A percentile compares a stretch with the other conserved stretches of the same genome.
Evolutionary conservation across 2,329 filamentous ascomycete genomes (phyloP).

Genomic region (Xylaria sp.): DNA sequence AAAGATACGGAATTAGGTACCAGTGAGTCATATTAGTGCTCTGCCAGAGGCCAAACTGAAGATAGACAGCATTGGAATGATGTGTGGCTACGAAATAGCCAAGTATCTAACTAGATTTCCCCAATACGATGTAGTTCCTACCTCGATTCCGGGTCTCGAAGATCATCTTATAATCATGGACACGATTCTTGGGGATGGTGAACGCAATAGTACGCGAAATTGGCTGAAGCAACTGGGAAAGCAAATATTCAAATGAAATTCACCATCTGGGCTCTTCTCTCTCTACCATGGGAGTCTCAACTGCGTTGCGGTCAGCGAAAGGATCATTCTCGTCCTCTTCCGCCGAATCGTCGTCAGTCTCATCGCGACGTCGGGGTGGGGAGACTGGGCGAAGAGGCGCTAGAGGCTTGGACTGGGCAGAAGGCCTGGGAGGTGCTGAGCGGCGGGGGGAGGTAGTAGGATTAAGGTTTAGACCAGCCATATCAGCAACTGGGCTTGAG

Average conservation of each 20-base stretch:
- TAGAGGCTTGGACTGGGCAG: constrained; percentile 55
- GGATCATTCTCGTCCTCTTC: constrained; percentile 86
- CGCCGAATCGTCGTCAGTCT: constrained; percentile 58
- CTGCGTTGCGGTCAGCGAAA: constrained; percentile 82
- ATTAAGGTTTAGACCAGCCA: constrained; percentile 53
- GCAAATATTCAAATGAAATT: too few relatives aligned
- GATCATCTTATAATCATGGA: not conserved
- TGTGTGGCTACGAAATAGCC: not conserved
- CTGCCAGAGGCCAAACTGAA: not conserved
- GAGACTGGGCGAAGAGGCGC: constrained; percentile 54
- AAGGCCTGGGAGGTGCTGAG: constrained; percentile 54
- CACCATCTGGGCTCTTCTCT: constrained; percentile 45
- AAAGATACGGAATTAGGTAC: too few relatives aligned
- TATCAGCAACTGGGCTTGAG: constrained; percentile 45
- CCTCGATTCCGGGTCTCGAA: not conserved
- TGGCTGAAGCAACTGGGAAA: too few relatives aligned
- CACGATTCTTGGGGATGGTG: not conserved
- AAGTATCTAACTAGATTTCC: not conserved
- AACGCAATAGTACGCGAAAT: not conserved
- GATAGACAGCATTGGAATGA: not conserved
- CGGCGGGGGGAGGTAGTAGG: constrained; percentile 47
- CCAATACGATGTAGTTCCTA: not conserved
- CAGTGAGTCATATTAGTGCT: not conserved
- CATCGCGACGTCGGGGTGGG: constrained; percentile 57
- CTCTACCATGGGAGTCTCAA: constrained; percentile 51